Percentiles rank a stretch among this genome's conserved stretches.
Evolutionary conservation across 495 filamentous ascomycete genomes (phyloP).

Genomic region (Xylaria venustula): DNA sequence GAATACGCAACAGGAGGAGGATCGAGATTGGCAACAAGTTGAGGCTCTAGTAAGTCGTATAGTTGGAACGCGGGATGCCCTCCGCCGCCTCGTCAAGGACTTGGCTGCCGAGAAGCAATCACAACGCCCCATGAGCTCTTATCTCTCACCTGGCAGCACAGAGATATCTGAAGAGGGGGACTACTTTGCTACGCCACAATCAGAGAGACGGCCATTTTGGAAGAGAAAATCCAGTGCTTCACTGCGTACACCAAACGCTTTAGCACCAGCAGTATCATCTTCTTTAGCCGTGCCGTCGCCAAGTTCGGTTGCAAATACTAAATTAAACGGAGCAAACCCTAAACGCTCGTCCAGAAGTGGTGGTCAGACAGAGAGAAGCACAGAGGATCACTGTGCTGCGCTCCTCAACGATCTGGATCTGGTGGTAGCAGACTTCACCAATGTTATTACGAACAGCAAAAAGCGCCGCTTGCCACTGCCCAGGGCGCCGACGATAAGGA

Average conservation of each 20-base stretch:
- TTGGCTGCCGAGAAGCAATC: slow-evolving; percentile 63
- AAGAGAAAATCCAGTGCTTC: slow-evolving; percentile 72
- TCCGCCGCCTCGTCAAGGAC: slow-evolving; percentile 79
- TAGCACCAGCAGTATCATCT: slow-evolving; percentile 48
- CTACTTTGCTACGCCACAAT: slow-evolving; percentile 41
- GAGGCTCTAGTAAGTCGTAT: slow-evolving; percentile 80
- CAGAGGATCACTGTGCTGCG: slow-evolving; percentile 76
- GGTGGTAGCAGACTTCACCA: slow-evolving; percentile 77
- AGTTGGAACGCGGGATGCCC: slow-evolving; percentile 82
- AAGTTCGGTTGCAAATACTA: slow-evolving; percentile 32
- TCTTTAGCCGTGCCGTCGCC: slow-evolving; percentile 61
- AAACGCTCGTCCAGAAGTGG: slow-evolving; percentile 22
- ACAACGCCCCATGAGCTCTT: slow-evolving; percentile 32
- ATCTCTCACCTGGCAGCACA: slow-evolving; percentile 41
- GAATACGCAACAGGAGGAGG: slow-evolving; percentile 53
- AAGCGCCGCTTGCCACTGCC: slow-evolving; percentile 63
- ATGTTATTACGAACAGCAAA: slow-evolving; percentile 72
- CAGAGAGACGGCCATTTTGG: slow-evolving; percentile 73
- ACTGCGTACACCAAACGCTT: slow-evolving; percentile 40
- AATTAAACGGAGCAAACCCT: slow-evolving; percentile 16
- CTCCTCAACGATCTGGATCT: slow-evolving; percentile 79
- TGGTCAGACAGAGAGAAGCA: slow-evolving; percentile 53
- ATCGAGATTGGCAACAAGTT: slow-evolving; percentile 80
- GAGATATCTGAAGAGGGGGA: slow-evolving; percentile 43
- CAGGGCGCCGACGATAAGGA: slow-evolving; percentile 55